A percentile compares a stretch with the other conserved stretches of the same genome.
Conservation (phyloP, 2,329 filamentous ascomycete genomes). For the Botryosphaeria agaves region DNA sequence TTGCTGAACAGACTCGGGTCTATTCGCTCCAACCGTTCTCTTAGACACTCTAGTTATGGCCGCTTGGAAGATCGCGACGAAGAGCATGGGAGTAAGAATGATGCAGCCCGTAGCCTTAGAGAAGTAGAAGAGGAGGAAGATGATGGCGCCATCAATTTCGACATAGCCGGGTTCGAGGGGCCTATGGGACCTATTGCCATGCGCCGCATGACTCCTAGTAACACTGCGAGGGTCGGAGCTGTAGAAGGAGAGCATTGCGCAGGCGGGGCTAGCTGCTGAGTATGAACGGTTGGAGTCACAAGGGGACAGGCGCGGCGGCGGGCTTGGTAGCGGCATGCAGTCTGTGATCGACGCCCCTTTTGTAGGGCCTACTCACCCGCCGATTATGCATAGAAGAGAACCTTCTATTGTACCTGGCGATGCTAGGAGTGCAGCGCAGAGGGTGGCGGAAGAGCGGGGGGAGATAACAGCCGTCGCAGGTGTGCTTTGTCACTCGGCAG, state of each 20-base stretch:
- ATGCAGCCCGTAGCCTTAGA: not conserved
- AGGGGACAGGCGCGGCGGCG: slow-evolving; percentile 1
- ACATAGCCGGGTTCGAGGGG: not conserved
- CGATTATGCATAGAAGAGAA: slow-evolving; percentile 9
- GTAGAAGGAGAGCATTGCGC: not conserved
- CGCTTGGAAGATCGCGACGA: not conserved
- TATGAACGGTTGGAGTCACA: slow-evolving; percentile 16
- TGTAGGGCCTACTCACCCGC: slow-evolving; percentile 3
- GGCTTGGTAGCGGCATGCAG: slow-evolving; percentile 18
- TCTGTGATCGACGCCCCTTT: slow-evolving; percentile 18
- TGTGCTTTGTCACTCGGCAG: no score
- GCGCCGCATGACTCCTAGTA: not conserved
- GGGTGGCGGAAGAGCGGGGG: slow-evolving; percentile 24
- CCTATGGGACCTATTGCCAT: no score
- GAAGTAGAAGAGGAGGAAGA: not conserved
- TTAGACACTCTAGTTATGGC: not conserved
- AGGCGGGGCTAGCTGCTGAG: slow-evolving; percentile 16
- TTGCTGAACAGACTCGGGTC: not conserved
- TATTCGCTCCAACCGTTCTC: not conserved
- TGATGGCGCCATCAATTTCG: not conserved
- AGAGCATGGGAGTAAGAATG: not conserved
- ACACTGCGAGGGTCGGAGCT: not conserved
- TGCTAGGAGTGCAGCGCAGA: slow-evolving; percentile 24
- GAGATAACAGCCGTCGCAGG: slow-evolving; percentile 27
- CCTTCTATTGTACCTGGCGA: no score